Percentiles rank a stretch among this genome's conserved stretches.
phyloP scores from a whole-genome alignment of 1,284 basidiomycete species.

The Fomes fomentarius region DNA sequence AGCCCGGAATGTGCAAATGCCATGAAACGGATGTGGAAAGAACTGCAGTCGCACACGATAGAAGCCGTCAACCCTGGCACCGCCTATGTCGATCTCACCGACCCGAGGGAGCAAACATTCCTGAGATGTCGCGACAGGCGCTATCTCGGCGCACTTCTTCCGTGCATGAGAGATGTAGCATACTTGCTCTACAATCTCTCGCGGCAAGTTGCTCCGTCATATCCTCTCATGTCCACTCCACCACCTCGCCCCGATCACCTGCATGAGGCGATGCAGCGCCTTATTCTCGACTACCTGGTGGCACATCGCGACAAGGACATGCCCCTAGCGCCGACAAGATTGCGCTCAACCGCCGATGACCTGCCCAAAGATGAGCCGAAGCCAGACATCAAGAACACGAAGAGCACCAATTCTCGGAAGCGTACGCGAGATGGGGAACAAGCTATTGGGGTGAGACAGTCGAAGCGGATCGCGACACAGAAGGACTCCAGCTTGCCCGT shows the following conservation, averaged over 20 bases:
- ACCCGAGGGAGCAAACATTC: not conserved
- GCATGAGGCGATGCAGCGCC: slow-evolving; percentile 1
- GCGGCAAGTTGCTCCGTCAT: not conserved
- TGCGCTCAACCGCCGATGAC: too few species aligned
- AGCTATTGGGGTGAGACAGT: too few species aligned
- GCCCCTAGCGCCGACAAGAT: not conserved
- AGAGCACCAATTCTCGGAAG: too few species aligned
- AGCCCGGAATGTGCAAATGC: not conserved
- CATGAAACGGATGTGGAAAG: too few species aligned
- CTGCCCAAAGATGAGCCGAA: too few species aligned
- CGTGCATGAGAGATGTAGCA: not conserved
- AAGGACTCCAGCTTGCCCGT: too few species aligned
- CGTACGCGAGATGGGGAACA: too few species aligned
- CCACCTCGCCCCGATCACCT: not conserved
- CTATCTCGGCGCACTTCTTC: not conserved
- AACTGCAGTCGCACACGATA: not conserved
- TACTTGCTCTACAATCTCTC: not conserved
- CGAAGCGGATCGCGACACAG: too few species aligned
- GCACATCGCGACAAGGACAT: not conserved
- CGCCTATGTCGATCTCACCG: not conserved
- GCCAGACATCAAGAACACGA: too few species aligned
- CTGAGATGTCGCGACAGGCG: not conserved
- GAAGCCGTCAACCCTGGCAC: not conserved
- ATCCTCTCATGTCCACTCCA: not conserved
- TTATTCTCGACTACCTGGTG: not conserved